These are phyloP conservation scores for Boletellus emodensis DNA, from an alignment of 768 basidiomycete genomes.

Conservation along the genomic window DNA sequence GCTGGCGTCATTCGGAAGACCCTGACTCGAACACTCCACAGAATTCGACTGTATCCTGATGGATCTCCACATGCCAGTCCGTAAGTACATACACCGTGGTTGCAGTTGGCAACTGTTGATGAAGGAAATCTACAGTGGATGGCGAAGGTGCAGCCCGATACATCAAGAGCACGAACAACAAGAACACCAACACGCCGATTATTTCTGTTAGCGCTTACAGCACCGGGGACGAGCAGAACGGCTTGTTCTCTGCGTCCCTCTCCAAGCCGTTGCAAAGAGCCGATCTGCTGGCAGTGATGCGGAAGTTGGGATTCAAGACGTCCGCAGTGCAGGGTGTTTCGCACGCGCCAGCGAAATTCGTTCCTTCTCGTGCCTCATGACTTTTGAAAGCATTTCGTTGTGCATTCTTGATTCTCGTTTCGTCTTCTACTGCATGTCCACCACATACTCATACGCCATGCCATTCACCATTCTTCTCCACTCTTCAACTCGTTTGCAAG, in stretches of 20 bases:
- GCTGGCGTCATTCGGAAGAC: not conserved
- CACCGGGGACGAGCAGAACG: conserved; percentile 62
- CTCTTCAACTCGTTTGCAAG: conserved; percentile 11
- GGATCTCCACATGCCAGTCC: conserved; percentile 92
- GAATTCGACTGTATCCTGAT: conserved; percentile 96
- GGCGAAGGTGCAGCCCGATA: conserved; percentile 96
- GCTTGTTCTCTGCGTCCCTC: conserved; percentile 75
- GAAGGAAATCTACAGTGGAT: conserved; percentile 52
- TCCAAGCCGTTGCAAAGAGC: conserved; percentile 88
- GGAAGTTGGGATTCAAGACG: conserved; percentile 88
- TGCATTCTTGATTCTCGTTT: conserved; percentile 25
- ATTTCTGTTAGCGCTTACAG: conserved; percentile 90
- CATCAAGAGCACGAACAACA: conserved; percentile 95
- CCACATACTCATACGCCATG: conserved; percentile 33
- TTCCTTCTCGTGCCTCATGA: conserved; percentile 35
- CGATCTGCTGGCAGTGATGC: conserved; percentile 77
- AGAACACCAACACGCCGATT: conserved; percentile 90
- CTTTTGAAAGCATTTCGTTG: conserved; percentile 14
- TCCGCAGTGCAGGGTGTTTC: conserved; percentile 61
- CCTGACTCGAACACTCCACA: conserved; percentile 30
- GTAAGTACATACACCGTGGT: conserved; percentile 44
- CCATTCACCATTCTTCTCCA: conserved; percentile 26
- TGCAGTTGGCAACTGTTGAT: conserved; percentile 6
- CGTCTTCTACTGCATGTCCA: conserved; percentile 31
- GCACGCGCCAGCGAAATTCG: conserved; percentile 48